Conservation (phyloP, 345 rosid species). For the Acer yangbiense region DNA sequence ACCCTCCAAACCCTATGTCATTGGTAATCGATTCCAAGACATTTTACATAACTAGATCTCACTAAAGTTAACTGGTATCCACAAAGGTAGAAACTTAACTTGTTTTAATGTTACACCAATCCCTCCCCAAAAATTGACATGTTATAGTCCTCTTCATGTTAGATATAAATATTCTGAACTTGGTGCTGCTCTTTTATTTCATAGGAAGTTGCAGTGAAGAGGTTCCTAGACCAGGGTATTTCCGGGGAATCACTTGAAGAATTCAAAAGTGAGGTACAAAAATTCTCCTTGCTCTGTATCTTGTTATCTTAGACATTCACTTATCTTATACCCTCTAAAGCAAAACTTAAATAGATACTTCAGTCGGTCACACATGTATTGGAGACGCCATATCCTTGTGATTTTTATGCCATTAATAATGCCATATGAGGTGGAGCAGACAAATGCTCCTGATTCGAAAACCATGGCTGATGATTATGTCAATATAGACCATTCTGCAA, state of each 20-base stretch:
- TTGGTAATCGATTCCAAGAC: no score
- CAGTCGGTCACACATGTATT: not conserved
- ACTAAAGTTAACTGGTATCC: not conserved
- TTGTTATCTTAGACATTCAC: not conserved
- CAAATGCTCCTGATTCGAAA: conserved; percentile 4
- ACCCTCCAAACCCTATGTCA: not conserved
- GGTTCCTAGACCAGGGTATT: conserved; percentile 84
- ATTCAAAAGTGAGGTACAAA: conserved; percentile 80
- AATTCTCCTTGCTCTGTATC: conserved; percentile 15
- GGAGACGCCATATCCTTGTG: conserved; percentile 9
- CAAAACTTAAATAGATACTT: conserved; percentile 6
- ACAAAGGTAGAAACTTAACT: not conserved
- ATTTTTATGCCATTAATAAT: not conserved
- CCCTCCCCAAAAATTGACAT: not conserved
- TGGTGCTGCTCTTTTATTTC: conserved; percentile 26
- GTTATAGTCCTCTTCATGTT: not conserved
- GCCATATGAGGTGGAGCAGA: not conserved
- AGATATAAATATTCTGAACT: conserved; percentile 12
- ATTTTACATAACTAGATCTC: not conserved
- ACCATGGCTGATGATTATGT: conserved; percentile 2
- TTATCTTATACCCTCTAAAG: conserved; percentile 10
- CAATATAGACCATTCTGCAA: conserved; percentile 3
- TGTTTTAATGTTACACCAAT: not conserved
- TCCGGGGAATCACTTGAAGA: conserved; percentile 80
- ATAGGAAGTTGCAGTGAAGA: conserved; percentile 96